Evolutionary conservation across 2,329 filamentous ascomycete genomes (phyloP), one percentile per base, ranked within the genome.

Genomic region (Ceratocystis destructans): DNA sequence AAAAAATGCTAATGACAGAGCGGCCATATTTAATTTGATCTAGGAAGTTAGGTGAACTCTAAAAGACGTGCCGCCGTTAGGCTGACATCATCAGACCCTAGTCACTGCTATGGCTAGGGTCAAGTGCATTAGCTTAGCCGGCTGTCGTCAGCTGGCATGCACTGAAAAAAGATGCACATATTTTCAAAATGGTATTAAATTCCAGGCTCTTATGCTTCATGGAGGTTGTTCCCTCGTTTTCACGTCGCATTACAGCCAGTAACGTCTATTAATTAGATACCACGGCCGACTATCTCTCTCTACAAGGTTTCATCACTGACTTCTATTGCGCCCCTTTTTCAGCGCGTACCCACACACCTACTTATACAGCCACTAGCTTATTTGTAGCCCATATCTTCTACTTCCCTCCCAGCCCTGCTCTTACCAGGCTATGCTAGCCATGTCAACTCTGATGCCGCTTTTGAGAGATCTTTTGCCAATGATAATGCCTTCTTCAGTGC

Each of bases 401-500:
- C 15, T 28, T 31, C 53, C 28, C 31, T 31, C 53, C 28, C 31
- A 31, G 15, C 28, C 31, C 12, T 12, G 55, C 55, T 20, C 33
- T 59, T 31, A 37, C 25, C 55, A 37, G 31, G 33, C 41, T n/a
- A 65, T 65, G 64, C 82, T 84, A 81, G 76, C 80, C 63, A 82
- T 84, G 82, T 76, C 80, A 62, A 79, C 80, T 28, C 72, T 85
- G 8, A 72, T 85, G 37, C 81, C 82, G 33, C 72, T 85, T 68
- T 76, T 85, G 65, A 80, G 81, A 69, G 82, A 84, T 70, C 75
- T 85, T 62, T 74, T 85, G 62, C 82, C 82, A 68, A 84, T 85
- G 79, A 79, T 85, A 67, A 75, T 84, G 72, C 82, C 82, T 1
- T 76, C 79, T 2, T 74, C 77, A n/a, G 81, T 87, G n/a, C 78